Conservation (phyloP, 2,329 filamentous ascomycete genomes). For the Aspergillus niger region DNA sequence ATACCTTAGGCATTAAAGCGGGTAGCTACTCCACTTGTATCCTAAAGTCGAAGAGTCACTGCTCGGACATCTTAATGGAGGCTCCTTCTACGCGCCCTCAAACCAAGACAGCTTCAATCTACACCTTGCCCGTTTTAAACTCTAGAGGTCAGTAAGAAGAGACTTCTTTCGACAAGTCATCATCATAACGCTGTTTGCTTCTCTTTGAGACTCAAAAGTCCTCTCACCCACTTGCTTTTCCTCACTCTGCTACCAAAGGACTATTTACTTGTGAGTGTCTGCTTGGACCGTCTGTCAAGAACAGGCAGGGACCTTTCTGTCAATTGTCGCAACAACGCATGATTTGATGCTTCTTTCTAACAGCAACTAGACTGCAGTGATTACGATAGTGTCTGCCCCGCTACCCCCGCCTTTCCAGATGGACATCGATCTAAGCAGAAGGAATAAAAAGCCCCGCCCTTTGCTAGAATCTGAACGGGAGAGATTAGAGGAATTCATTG, state of each 20-base stretch:
- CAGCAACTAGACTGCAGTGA: not conserved
- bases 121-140: not conserved
- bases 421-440: conserved; percentile 75
- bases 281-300: not conserved
- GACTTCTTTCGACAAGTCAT: not conserved
- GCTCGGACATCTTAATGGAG: not conserved
- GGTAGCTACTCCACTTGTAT: conserved; percentile 13
- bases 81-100: not conserved
- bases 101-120: not conserved
- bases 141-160: too few relatives aligned
- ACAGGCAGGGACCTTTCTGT: not conserved
- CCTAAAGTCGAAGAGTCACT: conserved; percentile 4
- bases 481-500: conserved; percentile 85
- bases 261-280: not conserved
- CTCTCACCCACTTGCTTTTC: not conserved
- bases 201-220: not conserved
- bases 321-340: not conserved
- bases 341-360: not conserved
- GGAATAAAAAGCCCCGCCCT: conserved; percentile 81
- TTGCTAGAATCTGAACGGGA: conserved; percentile 79
- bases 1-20: conserved; percentile 14
- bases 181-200: not conserved
- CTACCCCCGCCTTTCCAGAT: conserved; percentile 26
- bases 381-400: conserved; percentile 3
- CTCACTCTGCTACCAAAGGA: not conserved